A percentile compares a stretch with the other conserved stretches of the same genome.
phyloP scores from a whole-genome alignment of 2,329 filamentous ascomycete species.

The Ascosphaera apis region DNA sequence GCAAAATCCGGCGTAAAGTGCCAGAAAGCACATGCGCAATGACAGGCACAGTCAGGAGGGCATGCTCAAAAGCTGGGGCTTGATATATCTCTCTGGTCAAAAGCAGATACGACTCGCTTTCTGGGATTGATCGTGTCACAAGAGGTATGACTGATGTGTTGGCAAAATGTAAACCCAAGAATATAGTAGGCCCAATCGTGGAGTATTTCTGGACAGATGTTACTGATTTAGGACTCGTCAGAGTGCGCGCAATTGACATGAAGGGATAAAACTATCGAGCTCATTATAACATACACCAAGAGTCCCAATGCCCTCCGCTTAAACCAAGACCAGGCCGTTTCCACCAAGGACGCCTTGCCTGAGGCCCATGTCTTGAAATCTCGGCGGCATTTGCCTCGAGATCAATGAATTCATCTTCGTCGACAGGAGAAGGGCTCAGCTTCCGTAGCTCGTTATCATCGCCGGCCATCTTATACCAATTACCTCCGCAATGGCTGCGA shows the following conservation, averaged over 20 bases:
- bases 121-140: constrained; percentile 44
- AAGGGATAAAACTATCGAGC: no score
- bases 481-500: no score
- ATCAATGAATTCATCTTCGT: constrained; percentile 26
- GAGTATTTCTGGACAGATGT: constrained; percentile 67
- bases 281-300: constrained; percentile 39
- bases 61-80: constrained; percentile 53
- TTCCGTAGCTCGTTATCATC: no score
- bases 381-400: constrained; percentile 3
- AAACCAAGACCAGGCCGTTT: constrained; percentile 25
- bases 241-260: neutral
- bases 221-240: constrained; percentile 26
- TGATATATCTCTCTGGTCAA: constrained; percentile 87
- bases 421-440: constrained; percentile 64
- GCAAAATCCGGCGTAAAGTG: constrained; percentile 50
- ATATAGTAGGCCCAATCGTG: constrained; percentile 60
- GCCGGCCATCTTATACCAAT: no score
- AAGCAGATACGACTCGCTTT: constrained; percentile 66
- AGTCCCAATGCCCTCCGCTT: constrained; percentile 48
- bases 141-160: constrained; percentile 69
- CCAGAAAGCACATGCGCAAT: constrained; percentile 56
- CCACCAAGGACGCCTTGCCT: constrained; percentile 5
- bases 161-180: constrained; percentile 51
- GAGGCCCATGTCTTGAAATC: constrained; percentile 4
- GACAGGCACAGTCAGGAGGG: constrained; percentile 55